Base-by-base conservation (phyloP, 768 basidiomycete genomes). In the Phaeolepiota aurea region DNA sequence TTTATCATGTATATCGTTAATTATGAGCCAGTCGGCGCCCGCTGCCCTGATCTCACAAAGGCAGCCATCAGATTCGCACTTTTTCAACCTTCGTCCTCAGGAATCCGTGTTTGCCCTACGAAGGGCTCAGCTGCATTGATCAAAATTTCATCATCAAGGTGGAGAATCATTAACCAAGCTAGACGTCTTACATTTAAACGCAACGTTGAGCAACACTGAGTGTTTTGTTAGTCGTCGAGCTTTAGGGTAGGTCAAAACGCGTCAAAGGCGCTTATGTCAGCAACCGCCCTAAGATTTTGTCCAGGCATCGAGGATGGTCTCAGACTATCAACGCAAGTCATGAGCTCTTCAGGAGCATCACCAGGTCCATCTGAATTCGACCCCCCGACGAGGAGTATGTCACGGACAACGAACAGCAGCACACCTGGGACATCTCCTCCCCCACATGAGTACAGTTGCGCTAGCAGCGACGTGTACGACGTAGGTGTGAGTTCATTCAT, bases 211-310 rank as follows among this genome's bases (percentile, higher is more conserved):
- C n/a, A n/a, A n/a, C n/a, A n/a, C n/a, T n/a, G n/a, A n/a, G n/a
- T n/a, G n/a, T 28, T 28, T 28, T 7, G n/a, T n/a, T 28, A 7
- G 7, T 28, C n/a, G n/a, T 7, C 9, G 5, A 15, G 15, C 33
- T 35, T 35, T 5, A 35, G 33, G 33, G 33, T 15, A n/a, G 33
- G 33, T 7, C 33, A 35, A 19, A 35, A 15, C 33, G 33, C 33
- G 33, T 9, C 33, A 35, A n/a, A 7, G 33, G 28, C 28, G 28
- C 10, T 19, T 35, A 19, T 9, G 33, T 35, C 18, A n/a, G 28
- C 9, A 31, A 9, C 28, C n/a, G 28, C n/a, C n/a, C n/a, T n/a
- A 31, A 31, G n/a, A 31, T 9, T 31, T 31, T 9, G 33, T 35
- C 33, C 15, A 9, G 9, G 18, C 15, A 19, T n/a, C 33, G 33